phyloP scores from a whole-genome alignment of 2,329 filamentous ascomycete species.

The Ampelomyces quisqualis region DNA sequence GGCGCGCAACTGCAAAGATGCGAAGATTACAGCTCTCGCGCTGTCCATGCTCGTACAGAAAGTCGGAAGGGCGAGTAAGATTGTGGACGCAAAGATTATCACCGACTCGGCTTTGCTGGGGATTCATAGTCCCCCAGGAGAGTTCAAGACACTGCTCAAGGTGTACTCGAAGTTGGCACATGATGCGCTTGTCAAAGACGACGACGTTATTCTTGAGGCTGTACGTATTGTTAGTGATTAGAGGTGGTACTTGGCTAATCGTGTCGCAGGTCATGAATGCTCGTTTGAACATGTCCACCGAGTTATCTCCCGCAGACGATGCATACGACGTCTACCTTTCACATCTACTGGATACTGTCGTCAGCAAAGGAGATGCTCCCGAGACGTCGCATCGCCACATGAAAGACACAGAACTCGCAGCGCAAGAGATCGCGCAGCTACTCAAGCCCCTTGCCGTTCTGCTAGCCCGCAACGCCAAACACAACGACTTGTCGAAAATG shows the following conservation, averaged over 20 bases:
- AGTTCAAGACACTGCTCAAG: constrained; percentile 84
- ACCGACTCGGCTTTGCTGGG: constrained; percentile 77
- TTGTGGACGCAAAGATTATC: constrained; percentile 83
- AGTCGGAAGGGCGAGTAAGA: constrained; percentile 76
- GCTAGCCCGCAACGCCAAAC: constrained; percentile 58
- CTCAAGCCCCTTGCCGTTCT: constrained; percentile 84
- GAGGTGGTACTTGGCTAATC: too few species aligned
- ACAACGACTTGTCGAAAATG: constrained; percentile 61
- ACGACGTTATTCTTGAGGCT: constrained; percentile 67
- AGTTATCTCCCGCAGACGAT: constrained; percentile 66
- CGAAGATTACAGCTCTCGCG: constrained; percentile 89
- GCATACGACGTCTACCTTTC: constrained; percentile 81
- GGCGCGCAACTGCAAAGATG: constrained; percentile 75
- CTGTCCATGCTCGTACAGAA: constrained; percentile 98
- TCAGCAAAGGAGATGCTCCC: constrained; percentile 85
- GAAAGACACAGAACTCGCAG: constrained; percentile 77
- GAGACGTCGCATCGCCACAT: constrained; percentile 70
- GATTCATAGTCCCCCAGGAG: constrained; percentile 72
- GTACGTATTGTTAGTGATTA: too few species aligned
- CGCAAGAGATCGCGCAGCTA: constrained; percentile 83
- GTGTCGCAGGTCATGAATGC: constrained; percentile 68
- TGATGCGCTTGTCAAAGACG: constrained; percentile 69
- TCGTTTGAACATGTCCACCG: constrained; percentile 73
- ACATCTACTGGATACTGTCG: constrained; percentile 80
- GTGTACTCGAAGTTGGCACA: constrained; percentile 75